Conservation (phyloP, 2,329 filamentous ascomycete genomes). For the Waltergamsia citrina region DNA sequence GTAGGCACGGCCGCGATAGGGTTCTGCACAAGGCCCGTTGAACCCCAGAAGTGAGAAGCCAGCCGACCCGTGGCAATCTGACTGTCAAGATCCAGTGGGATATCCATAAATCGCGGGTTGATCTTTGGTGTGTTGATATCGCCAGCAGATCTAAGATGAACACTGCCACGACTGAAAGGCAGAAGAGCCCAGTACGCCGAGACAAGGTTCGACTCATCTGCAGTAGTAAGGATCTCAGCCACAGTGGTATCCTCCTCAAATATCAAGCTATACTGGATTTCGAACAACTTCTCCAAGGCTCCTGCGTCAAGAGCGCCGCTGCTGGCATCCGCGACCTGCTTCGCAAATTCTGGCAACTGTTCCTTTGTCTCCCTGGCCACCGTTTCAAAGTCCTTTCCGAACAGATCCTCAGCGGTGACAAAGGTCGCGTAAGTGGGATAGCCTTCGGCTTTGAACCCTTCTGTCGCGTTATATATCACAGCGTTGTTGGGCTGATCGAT, state of each 20-base stretch:
- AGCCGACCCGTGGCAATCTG: constrained; percentile 17
- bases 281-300: constrained; percentile 28
- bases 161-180: constrained; percentile 27
- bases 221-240: constrained; percentile 32
- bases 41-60: constrained; percentile 19
- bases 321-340: constrained; percentile 13
- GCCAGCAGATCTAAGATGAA: constrained; percentile 26
- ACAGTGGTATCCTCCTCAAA: constrained; percentile 34
- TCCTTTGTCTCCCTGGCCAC: constrained; percentile 14
- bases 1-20: constrained; percentile 5
- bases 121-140: constrained; percentile 23
- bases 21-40: constrained; percentile 3
- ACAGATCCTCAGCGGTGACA: constrained; percentile 21
- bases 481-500: constrained; percentile 35
- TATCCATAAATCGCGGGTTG: constrained; percentile 22
- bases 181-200: constrained; percentile 26
- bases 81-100: constrained; percentile 23
- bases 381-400: constrained; percentile 13
- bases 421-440: constrained; percentile 23
- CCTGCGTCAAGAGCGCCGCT: constrained; percentile 15
- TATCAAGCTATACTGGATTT: constrained; percentile 35
- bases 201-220: constrained; percentile 17
- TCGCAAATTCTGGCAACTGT: constrained; percentile 19
- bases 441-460: constrained; percentile 8
- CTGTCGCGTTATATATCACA: constrained; percentile 10